Evolutionary conservation across 2,329 filamentous ascomycete genomes (phyloP), one percentile per base, ranked within the genome.

Genomic region (Sporothrix luriei): DNA sequence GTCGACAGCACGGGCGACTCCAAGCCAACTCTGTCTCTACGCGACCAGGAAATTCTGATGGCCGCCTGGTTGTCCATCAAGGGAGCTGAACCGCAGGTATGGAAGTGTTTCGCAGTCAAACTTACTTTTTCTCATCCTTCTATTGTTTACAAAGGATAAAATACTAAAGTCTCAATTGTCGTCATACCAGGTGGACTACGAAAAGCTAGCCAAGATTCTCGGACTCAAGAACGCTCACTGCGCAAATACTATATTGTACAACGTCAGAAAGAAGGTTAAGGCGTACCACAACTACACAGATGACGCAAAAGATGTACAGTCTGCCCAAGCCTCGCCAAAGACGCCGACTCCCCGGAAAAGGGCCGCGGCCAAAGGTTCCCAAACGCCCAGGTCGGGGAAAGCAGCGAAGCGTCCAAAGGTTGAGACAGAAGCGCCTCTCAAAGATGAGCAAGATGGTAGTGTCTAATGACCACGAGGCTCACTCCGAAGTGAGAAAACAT

Each of bases 21-120:
- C 38, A 73, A 68, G 33, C 66, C 57, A 3, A 24, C 5, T 6
- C 52, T 72, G 2, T 59, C 66, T 16, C 13, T 40, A 13, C 69
- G 72, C 1, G 72, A 72, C n/a, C 71, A 72, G 21, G 69, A 73
- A 26, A 43, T 71, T 29, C 69, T 73, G 4, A 68, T 73, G 70
- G 71, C 70, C 5, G 70, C 70, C 0, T 73, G 70, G 72, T 26
- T 71, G 0, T 72, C 57, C 6, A 72, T 73, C 66, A 73, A 71
- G 13, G 71, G 72, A 1, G 9, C 68, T 1, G 72, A 73, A 2
- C 70, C 72, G 4, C 68, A 72, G 59, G 71, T 72, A 19, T 11
- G 33, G 33, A 33, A 29, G 24, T 48, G 21, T 9, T 26, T 29
- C 52, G 49, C 2, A 19, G 16, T 48, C 24, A 9, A 48, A 7